phyloP scores from a whole-genome alignment of 148 eudicot species.

The Silene conica region DNA sequence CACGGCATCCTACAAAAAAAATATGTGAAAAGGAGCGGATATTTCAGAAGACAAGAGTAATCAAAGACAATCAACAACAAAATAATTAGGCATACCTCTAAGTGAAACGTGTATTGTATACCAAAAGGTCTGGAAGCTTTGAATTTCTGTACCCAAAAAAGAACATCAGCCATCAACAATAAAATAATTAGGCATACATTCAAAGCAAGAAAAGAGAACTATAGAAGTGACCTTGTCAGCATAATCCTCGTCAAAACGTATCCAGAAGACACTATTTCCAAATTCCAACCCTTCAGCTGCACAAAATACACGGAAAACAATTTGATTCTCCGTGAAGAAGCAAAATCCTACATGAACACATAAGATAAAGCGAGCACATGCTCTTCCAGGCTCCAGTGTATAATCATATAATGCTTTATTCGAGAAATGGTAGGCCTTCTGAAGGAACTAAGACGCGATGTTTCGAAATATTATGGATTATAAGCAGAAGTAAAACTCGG shows the following conservation, averaged over 20 bases:
- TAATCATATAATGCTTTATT: too few relatives aligned
- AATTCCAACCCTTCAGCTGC: conserved; percentile 84
- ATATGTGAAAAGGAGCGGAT: neutral
- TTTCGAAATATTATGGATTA: too few relatives aligned
- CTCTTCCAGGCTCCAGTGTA: too few relatives aligned
- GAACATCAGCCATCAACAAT: conserved; percentile 6
- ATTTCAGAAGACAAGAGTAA: too few relatives aligned
- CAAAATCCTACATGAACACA: too few relatives aligned
- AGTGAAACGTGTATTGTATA: conserved; percentile 86
- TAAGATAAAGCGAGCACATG: too few relatives aligned
- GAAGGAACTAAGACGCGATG: too few relatives aligned
- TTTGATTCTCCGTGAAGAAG: neutral
- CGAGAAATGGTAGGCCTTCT: too few relatives aligned
- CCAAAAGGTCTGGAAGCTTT: conserved; percentile 90
- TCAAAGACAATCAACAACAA: too few relatives aligned
- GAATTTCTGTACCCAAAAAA: conserved; percentile 60
- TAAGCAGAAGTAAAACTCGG: neutral
- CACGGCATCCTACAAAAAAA: conserved; percentile 79
- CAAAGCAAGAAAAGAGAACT: conserved; percentile 8
- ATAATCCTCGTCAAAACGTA: conserved; percentile 81
- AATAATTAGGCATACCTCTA: too few relatives aligned
- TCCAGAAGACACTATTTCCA: conserved; percentile 94
- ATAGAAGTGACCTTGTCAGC: conserved; percentile 53
- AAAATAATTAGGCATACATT: neutral
- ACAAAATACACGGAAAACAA: conserved; percentile 6